These are phyloP conservation scores for Verticillium klebahnii DNA, from an alignment of 2,329 filamentous ascomycete species.

Conservation along the genomic window DNA sequence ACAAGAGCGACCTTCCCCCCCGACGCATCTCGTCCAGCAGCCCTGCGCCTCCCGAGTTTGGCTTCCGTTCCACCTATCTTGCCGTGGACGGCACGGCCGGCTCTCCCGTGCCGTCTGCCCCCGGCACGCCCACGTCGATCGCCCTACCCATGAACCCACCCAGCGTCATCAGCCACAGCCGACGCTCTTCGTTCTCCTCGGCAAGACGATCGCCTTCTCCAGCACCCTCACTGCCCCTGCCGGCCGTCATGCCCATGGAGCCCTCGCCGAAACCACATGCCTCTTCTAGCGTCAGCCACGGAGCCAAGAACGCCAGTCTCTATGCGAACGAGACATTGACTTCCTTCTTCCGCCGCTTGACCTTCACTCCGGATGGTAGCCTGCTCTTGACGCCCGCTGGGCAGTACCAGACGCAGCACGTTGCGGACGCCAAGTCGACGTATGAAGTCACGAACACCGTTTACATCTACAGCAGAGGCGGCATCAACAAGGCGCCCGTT, in stretches of 20 bases:
- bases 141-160: constrained; percentile 94
- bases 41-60: constrained; percentile 81
- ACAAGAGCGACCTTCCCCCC: constrained; percentile 84
- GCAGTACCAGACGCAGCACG: constrained; percentile 82
- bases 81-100: constrained; percentile 68
- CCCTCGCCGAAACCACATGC: constrained; percentile 76
- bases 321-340: constrained; percentile 97
- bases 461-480: constrained; percentile 94
- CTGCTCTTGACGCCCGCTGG: constrained; percentile 90
- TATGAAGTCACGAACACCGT: constrained; percentile 96
- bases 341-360: constrained; percentile 90
- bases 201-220: constrained; percentile 85
- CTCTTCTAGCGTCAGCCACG: constrained; percentile 46
- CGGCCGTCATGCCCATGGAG: constrained; percentile 92
- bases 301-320: constrained; percentile 78
- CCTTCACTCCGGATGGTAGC: constrained; percentile 93
- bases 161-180: constrained; percentile 56
- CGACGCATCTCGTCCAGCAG: constrained; percentile 87
- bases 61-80: constrained; percentile 49
- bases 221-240: constrained; percentile 78
- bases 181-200: constrained; percentile 76
- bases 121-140: constrained; percentile 86
- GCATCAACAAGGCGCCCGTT: constrained; percentile 93
- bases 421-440: constrained; percentile 58
- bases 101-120: constrained; percentile 85